These are phyloP conservation scores for Sugiyamaella castrensis DNA, from an alignment of 1,139 yeast genomes.

Conservation along the genomic window DNA sequence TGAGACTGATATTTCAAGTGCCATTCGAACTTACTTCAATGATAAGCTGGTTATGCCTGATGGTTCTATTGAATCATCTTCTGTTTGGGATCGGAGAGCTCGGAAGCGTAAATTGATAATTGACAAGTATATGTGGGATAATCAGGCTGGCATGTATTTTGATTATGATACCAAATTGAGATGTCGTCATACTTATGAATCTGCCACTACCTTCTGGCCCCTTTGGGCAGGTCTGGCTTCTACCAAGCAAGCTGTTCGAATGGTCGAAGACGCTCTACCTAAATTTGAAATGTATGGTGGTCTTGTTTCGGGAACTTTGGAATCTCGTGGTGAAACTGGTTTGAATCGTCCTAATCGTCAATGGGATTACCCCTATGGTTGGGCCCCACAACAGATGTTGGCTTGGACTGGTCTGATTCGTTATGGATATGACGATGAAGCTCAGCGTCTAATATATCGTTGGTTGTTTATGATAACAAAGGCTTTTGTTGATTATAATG, in stretches of 20 bases:
- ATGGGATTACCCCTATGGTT: conserved; percentile 97
- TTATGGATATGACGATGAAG: conserved; percentile 66
- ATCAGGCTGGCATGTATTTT: conserved; percentile 69
- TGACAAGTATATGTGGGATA: conserved; percentile 81
- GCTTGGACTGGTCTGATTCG: conserved; percentile 85
- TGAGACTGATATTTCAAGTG: conserved; percentile 76
- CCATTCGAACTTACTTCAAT: conserved; percentile 56
- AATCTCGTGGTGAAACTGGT: conserved; percentile 70
- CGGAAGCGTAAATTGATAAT: conserved; percentile 53
- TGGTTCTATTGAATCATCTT: conserved; percentile 49
- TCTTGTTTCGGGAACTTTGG: conserved; percentile 76
- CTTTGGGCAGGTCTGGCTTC: conserved; percentile 81
- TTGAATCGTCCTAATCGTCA: conserved; percentile 80
- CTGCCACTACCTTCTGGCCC: conserved; percentile 93
- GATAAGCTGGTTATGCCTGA: conserved; percentile 45
- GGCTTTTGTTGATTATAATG: conserved; percentile 91
- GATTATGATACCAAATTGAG: conserved; percentile 72
- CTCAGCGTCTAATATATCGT: conserved; percentile 72
- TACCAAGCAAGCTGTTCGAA: conserved; percentile 62
- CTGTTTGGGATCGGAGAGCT: conserved; percentile 61
- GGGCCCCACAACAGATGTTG: conserved; percentile 98
- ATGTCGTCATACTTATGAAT: conserved; percentile 64
- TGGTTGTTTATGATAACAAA: conserved; percentile 90
- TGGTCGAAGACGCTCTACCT: conserved; percentile 60
- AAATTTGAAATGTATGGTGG: conserved; percentile 89